A percentile compares a stretch with the other conserved stretches of the same genome.
Evolutionary conservation across 108 stramenopile species (phyloP).

Genomic region (Fragilariopsis cylindrus): DNA sequence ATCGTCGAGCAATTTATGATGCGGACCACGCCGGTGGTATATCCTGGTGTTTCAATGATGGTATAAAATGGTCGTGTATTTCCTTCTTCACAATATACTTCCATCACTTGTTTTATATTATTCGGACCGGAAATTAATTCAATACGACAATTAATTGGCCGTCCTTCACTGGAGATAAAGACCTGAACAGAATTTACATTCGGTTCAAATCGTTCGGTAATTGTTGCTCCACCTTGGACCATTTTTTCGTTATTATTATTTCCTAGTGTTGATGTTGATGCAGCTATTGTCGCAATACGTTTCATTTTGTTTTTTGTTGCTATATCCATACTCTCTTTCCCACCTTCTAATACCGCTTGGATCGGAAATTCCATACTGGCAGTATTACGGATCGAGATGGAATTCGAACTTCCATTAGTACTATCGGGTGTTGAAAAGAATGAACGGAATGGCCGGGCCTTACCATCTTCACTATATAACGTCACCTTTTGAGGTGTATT

Average conservation of each 20-base stretch:
- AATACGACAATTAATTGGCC: constrained; percentile 56
- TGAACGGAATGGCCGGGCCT: constrained; percentile 55
- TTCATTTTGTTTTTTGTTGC: background rate
- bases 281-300: background rate
- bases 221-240: background rate
- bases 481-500: constrained; percentile 68
- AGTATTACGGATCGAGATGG: constrained; percentile 58
- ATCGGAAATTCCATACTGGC: constrained; percentile 68
- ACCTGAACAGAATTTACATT: constrained; percentile 41
- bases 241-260: background rate
- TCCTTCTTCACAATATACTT: constrained; percentile 64
- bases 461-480: constrained; percentile 68
- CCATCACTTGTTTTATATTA: constrained; percentile 60
- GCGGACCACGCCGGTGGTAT: constrained; percentile 47
- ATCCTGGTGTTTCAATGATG: constrained; percentile 58
- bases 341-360: constrained; percentile 48
- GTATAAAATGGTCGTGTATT: constrained; percentile 54
- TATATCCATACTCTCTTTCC: constrained; percentile 21
- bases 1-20: constrained; percentile 69
- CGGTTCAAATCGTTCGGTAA: background rate
- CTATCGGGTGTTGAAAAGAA: constrained; percentile 53
- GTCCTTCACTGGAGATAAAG: constrained; percentile 53
- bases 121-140: constrained; percentile 62
- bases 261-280: too few species aligned
- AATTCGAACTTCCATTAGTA: constrained; percentile 31